Evolutionary conservation across 2,329 filamentous ascomycete genomes (phyloP).

Genomic region (Mycogone perniciosa): DNA sequence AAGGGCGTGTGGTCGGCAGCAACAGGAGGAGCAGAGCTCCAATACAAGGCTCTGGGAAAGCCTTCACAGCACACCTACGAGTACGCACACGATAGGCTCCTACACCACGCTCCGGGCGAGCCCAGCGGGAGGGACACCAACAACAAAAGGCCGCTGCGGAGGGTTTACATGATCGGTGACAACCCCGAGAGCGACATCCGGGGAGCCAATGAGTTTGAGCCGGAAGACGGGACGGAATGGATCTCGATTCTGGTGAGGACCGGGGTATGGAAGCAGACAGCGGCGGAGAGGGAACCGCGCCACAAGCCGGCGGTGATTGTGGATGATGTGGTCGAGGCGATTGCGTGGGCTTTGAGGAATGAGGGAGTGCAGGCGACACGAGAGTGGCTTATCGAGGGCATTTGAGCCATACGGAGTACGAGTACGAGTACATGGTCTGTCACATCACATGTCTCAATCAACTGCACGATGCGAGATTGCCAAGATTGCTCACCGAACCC

Average conservation of each 20-base stretch:
- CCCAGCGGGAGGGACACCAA: conserved; percentile 20
- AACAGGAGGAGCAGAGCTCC: conserved; percentile 56
- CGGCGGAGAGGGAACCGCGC: conserved; percentile 42
- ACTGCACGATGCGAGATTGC: no score
- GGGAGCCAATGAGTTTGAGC: conserved; percentile 72
- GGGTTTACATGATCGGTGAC: conserved; percentile 92
- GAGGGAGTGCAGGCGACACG: conserved; percentile 37
- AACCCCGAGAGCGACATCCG: conserved; percentile 86
- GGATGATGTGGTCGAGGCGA: conserved; percentile 69
- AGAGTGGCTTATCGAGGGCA: conserved; percentile 21
- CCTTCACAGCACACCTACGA: conserved; percentile 71
- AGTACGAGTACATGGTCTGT: no score
- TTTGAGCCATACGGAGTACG: no score
- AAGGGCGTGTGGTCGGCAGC: conserved; percentile 71
- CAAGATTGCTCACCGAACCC: no score
- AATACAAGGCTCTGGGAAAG: conserved; percentile 72
- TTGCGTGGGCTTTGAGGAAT: conserved; percentile 65
- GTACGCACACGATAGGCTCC: conserved; percentile 68
- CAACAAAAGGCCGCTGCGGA: conserved; percentile 57
- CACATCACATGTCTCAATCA: no score
- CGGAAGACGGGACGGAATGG: conserved; percentile 66
- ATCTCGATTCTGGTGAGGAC: conserved; percentile 70
- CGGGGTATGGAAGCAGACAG: conserved; percentile 58
- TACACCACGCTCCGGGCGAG: conserved; percentile 38
- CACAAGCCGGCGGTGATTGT: conserved; percentile 60